Percentiles rank a stretch among this genome's conserved stretches.
phyloP scores from a whole-genome alignment of 192 early-diverging fungal species.

The Linnemannia exigua region DNA sequence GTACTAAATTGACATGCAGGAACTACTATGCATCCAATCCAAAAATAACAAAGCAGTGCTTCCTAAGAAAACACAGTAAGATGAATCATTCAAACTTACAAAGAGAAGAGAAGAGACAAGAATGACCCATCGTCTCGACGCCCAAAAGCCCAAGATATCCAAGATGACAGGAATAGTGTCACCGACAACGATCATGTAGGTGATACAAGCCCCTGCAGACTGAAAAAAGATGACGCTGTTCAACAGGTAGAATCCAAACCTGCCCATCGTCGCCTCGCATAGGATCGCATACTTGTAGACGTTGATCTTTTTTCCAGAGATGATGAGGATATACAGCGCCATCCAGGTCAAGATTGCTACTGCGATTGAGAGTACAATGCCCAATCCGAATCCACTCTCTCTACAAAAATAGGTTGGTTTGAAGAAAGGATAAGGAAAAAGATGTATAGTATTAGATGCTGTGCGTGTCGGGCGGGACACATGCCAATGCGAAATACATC shows the following conservation, averaged over 20 bases:
- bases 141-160: slow-evolving; percentile 35
- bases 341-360: slow-evolving; percentile 64
- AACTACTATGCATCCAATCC: no score
- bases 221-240: slow-evolving; percentile 71
- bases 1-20: no score
- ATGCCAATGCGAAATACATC: background rate
- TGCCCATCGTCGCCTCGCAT: slow-evolving; percentile 67
- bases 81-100: slow-evolving; percentile 32
- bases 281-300: slow-evolving; percentile 68
- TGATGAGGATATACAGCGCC: slow-evolving; percentile 68
- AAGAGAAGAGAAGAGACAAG: slow-evolving; percentile 55
- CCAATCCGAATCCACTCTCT: slow-evolving; percentile 69
- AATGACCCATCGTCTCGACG: slow-evolving; percentile 53
- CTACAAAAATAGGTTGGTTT: slow-evolving; percentile 19
- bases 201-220: slow-evolving; percentile 71
- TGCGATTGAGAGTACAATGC: slow-evolving; percentile 61
- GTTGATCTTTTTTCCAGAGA: slow-evolving; percentile 62
- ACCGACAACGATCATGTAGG: slow-evolving; percentile 71
- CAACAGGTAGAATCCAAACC: slow-evolving; percentile 63
- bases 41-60: background rate
- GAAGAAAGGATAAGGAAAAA: background rate
- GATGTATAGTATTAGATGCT: background rate
- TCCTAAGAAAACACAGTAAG: background rate
- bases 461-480: background rate
- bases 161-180: slow-evolving; percentile 64